Base-by-base conservation (phyloP, 257 asterid species). In the Solanum paucissectum region DNA sequence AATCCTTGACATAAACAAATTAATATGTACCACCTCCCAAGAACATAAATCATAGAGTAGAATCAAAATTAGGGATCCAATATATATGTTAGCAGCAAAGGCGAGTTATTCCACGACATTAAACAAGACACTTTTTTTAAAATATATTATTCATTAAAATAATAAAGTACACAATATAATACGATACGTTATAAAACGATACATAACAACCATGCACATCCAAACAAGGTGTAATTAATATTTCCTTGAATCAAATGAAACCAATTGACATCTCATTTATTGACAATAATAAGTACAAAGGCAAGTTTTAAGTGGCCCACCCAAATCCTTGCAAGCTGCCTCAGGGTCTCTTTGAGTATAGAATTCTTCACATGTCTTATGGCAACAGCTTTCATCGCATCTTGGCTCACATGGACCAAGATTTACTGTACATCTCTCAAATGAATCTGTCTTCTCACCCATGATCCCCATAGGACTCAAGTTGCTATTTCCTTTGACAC, bases 141-240 rank as follows among this genome's bases (percentile, higher is more conserved):
- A 62, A 62, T 4, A n/a, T 9, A 4, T 2, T 23, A 62, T 62
- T 9, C 3, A 62, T 4, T 5, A 9, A 23, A 62, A 62, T 23
- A 23, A 62, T 62, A 62, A 4, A 60, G 0, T 9, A 60, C 6
- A 60, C 29, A 4, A 0, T 10, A 62, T 1, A 23, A 9, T n/a
- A n/a, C 0, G 16, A 62, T 60, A 9, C 6, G 3, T 4, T 23
- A 23, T 23, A n/a, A 60, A 60, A 9, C 1, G 14, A 60, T 62
- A 62, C 27, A 9, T n/a, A 62, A 23, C 32, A 62, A 60, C 7
- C 7, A 60, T 60, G 6, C 68, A 60, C 29, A 60, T 60, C 6
- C 6, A 60, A 60, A 60, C 13, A 8, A 23, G 6, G 29, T 23
- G 29, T 60, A 60, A 23, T 1, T 60, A 21, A 23, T 60, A 23